phyloP scores from a whole-genome alignment of 805 yeast species.

The Clavispora phyllophila region DNA sequence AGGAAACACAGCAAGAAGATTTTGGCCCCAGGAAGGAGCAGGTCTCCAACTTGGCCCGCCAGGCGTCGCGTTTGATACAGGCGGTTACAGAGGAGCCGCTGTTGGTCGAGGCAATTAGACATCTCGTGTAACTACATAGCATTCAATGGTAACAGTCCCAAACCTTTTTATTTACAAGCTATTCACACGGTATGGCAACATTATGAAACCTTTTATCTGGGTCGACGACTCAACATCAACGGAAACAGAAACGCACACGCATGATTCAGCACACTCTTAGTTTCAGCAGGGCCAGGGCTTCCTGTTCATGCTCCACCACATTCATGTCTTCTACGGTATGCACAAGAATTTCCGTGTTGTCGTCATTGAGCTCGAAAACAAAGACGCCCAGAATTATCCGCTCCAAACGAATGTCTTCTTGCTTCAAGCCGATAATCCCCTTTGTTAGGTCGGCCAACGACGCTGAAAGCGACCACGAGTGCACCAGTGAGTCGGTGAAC shows the following conservation, averaged over 20 bases:
- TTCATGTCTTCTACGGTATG: conserved; percentile 68
- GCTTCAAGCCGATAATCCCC: conserved; percentile 30
- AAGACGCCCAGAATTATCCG: conserved; percentile 52
- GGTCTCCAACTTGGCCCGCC: conserved; percentile 6
- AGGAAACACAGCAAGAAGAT: background rate
- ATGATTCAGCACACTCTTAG: conserved; percentile 16
- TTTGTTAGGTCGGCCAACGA: conserved; percentile 26
- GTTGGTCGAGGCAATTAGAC: background rate
- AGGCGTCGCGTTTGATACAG: conserved; percentile 5
- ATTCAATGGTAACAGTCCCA: background rate
- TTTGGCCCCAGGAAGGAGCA: conserved; percentile 1
- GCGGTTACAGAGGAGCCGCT: background rate
- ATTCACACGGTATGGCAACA: background rate
- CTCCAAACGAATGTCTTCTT: conserved; percentile 25
- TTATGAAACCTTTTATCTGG: background rate
- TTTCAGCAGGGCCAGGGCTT: conserved; percentile 6
- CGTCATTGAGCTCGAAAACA: conserved; percentile 56
- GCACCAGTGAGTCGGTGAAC: conserved; percentile 4
- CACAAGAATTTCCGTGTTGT: conserved; percentile 50
- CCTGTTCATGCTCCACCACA: conserved; percentile 40
- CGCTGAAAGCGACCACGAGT: conserved; percentile 16
- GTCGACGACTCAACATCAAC: too few species aligned
- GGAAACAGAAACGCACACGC: too few species aligned
- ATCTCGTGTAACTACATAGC: background rate
- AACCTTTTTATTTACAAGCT: background rate